Evolutionary conservation across 78 protist species (phyloP).

Genomic region (Dictyostelium citrinum): DNA sequence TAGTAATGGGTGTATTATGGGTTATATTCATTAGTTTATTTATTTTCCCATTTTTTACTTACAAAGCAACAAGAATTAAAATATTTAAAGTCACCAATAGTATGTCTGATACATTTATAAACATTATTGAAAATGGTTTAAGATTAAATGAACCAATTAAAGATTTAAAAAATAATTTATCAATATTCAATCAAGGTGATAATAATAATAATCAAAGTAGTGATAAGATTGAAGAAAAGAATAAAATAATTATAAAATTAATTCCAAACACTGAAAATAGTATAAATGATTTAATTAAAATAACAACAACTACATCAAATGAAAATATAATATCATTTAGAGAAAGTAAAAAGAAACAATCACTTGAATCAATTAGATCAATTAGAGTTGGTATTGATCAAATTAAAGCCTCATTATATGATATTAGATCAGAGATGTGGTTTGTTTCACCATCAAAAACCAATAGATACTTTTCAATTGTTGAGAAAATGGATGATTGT

Average conservation of each 20-base stretch:
- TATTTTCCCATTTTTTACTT: conserved; percentile 36
- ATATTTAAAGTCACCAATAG: neutral
- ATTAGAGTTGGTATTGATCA: neutral
- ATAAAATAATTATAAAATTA: neutral
- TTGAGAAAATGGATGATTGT: neutral
- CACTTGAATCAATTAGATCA: neutral
- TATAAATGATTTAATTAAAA: neutral
- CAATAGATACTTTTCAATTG: neutral
- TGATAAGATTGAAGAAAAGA: neutral
- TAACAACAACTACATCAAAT: too few relatives aligned
- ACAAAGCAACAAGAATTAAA: conserved; percentile 6
- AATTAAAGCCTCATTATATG: conserved; percentile 15
- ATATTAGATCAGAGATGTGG: conserved; percentile 32
- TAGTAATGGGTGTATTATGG: conserved; percentile 34
- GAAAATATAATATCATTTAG: neutral
- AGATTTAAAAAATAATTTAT: neutral
- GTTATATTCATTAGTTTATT: neutral
- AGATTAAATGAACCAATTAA: neutral
- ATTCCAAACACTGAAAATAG: neutral
- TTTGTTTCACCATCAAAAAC: neutral
- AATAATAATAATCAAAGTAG: neutral
- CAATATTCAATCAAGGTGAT: neutral
- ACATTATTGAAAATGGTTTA: conserved; percentile 5
- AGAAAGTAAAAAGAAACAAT: neutral
- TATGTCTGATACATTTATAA: conserved; percentile 15